A percentile compares a stretch with the other conserved stretches of the same genome.
Evolutionary conservation across 257 asterid species (phyloP).

Genomic region (Solanum phureja): DNA sequence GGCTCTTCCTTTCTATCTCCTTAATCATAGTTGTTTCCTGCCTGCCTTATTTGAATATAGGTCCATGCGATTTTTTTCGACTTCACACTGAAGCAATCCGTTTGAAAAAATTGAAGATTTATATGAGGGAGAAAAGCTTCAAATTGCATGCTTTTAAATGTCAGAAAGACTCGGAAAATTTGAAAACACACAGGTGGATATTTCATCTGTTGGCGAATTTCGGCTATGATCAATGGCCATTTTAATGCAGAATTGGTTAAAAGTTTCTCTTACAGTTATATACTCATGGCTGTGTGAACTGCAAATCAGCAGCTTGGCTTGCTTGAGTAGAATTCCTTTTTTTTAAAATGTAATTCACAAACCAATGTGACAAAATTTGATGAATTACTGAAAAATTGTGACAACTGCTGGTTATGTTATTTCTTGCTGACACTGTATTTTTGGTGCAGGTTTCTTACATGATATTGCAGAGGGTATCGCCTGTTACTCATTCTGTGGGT

Average conservation of each 20-base stretch:
- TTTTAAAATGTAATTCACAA: not conserved
- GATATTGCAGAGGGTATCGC: slow-evolving; percentile 90
- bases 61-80: not conserved
- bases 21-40: not conserved
- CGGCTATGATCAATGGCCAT: not conserved
- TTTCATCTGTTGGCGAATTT: not conserved
- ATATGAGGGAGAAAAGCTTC: too few relatives aligned
- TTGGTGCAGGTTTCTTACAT: slow-evolving; percentile 75
- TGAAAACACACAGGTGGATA: not conserved
- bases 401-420: not conserved
- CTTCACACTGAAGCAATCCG: not conserved
- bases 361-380: not conserved
- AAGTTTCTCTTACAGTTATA: not conserved
- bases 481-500: slow-evolving; percentile 90
- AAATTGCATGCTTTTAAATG: too few relatives aligned
- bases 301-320: not conserved
- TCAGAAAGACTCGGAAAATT: too few relatives aligned
- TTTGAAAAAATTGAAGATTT: not conserved
- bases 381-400: not conserved
- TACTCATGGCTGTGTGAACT: not conserved
- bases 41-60: not conserved
- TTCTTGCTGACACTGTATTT: slow-evolving; percentile 8
- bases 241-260: not conserved
- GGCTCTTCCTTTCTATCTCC: not conserved
- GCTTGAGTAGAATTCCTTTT: not conserved